Conservation (phyloP, 805 yeast genomes). For the Sugiyamaella lignohabitans region DNA sequence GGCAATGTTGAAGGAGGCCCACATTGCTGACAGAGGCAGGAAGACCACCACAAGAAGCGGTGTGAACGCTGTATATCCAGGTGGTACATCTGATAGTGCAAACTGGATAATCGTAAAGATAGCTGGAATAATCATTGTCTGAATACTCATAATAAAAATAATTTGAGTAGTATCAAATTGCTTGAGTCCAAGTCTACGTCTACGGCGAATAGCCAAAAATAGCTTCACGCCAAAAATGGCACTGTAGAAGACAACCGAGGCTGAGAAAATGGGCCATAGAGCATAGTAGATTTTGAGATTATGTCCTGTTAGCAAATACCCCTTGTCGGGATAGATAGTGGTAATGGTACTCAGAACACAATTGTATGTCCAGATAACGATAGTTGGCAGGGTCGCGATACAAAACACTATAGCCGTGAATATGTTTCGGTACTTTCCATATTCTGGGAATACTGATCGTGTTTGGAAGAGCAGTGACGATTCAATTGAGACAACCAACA, state of each 20-base stretch:
- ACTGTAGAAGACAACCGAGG: conserved; percentile 59
- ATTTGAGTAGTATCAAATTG: conserved; percentile 82
- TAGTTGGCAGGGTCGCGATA: conserved; percentile 46
- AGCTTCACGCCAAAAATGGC: conserved; percentile 59
- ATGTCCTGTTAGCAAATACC: conserved; percentile 40
- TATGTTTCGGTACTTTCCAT: conserved; percentile 36
- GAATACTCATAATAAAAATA: conserved; percentile 70
- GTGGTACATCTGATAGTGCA: conserved; percentile 31
- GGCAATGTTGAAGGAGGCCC: conserved; percentile 49
- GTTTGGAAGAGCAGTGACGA: conserved; percentile 66
- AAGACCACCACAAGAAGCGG: conserved; percentile 60
- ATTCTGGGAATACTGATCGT: conserved; percentile 50
- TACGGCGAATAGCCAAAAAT: conserved; percentile 56
- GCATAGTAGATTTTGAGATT: conserved; percentile 27
- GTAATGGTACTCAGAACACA: conserved; percentile 35
- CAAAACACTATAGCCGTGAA: conserved; percentile 40
- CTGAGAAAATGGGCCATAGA: conserved; percentile 52
- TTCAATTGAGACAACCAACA: conserved; percentile 58
- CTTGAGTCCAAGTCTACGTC: conserved; percentile 70
- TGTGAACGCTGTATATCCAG: conserved; percentile 47
- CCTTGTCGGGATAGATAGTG: conserved; percentile 36
- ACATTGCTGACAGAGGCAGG: conserved; percentile 76
- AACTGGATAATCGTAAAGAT: conserved; percentile 54
- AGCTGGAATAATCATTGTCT: conserved; percentile 76
- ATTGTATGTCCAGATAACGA: conserved; percentile 54